A percentile compares a stretch with the other conserved stretches of the same genome.
Conservation (phyloP, 2,329 filamentous ascomycete genomes). For the Remersonia thermophila region DNA sequence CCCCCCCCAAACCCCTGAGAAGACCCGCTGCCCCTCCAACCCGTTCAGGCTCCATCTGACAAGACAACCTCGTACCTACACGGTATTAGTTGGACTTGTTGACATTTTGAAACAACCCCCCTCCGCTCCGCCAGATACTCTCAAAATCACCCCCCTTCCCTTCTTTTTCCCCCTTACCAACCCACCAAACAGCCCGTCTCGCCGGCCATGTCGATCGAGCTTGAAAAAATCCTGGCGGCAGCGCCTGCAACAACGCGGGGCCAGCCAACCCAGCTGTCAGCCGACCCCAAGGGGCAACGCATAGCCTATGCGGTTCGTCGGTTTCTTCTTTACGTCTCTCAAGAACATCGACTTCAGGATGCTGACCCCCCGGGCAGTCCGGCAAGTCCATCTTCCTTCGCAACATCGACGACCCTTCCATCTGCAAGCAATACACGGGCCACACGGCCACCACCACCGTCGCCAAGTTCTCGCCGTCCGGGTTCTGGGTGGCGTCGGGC, state of each 20-base stretch:
- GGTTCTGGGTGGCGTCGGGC: constrained; percentile 89
- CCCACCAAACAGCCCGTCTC: not conserved
- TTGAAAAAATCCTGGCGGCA: constrained; percentile 68
- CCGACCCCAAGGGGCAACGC: constrained; percentile 78
- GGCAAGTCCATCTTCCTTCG: constrained; percentile 95
- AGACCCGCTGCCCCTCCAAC: constrained; percentile 10
- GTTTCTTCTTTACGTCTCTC: constrained; percentile 20
- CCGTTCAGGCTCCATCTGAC: constrained; percentile 5
- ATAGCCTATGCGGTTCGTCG: constrained; percentile 87
- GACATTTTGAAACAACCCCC: not conserved
- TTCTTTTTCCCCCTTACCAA: not conserved
- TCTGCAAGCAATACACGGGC: constrained; percentile 80
- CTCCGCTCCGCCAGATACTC: too few relatives aligned
- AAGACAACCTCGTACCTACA: too few relatives aligned
- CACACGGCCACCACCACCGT: constrained; percentile 85
- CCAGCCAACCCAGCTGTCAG: constrained; percentile 77
- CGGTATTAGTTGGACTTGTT: too few relatives aligned
- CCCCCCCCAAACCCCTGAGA: not conserved
- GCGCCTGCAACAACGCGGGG: constrained; percentile 73
- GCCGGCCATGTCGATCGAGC: constrained; percentile 38
- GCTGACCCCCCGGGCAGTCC: constrained; percentile 43
- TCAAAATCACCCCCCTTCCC: not conserved
- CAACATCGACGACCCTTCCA: constrained; percentile 77
- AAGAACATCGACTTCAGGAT: not conserved
- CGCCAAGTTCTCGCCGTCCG: constrained; percentile 84